phyloP scores from a whole-genome alignment of 345 rosid species.

The Rhodomyrtus tomentosa region DNA sequence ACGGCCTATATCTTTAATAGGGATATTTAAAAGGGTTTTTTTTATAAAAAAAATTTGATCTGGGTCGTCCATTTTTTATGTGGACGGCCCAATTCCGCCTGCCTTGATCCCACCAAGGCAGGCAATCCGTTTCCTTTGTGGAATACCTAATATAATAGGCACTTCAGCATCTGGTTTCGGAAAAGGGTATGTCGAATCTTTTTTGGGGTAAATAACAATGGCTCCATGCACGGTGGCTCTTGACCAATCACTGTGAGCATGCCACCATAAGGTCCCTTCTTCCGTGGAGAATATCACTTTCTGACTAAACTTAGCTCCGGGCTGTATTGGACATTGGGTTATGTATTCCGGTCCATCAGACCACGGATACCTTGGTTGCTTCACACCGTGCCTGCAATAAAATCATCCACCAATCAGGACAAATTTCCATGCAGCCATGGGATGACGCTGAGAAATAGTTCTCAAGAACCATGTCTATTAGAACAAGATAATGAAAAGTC shows the following conservation, averaged over 20 bases:
- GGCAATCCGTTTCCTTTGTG: too few relatives aligned
- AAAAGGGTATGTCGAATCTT: slow-evolving; percentile 18
- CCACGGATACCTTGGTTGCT: slow-evolving; percentile 28
- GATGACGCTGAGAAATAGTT: not conserved
- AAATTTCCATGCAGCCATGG: not conserved
- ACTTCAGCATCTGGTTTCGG: slow-evolving; percentile 9
- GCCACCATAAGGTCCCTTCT: slow-evolving; percentile 21
- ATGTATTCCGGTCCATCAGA: slow-evolving; percentile 34
- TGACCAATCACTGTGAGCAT: slow-evolving; percentile 22
- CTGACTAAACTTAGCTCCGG: slow-evolving; percentile 10
- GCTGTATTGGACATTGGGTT: slow-evolving; percentile 31
- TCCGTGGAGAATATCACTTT: slow-evolving; percentile 18
- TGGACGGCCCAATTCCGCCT: too few relatives aligned
- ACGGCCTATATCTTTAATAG: too few relatives aligned
- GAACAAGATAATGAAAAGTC: not conserved
- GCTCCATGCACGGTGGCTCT: slow-evolving; percentile 31
- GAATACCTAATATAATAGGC: slow-evolving; percentile 22
- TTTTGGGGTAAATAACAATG: slow-evolving; percentile 15
- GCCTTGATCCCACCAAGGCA: too few relatives aligned
- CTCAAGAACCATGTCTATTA: not conserved
- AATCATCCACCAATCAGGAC: not conserved
- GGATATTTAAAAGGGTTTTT: too few relatives aligned
- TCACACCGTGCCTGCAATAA: slow-evolving; percentile 27
- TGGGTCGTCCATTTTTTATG: too few relatives aligned
- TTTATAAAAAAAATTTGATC: too few relatives aligned